Evolutionary conservation across 2,329 filamentous ascomycete genomes (phyloP), one percentile per base, ranked within the genome.

Genomic region (Aureobasidium sp.): DNA sequence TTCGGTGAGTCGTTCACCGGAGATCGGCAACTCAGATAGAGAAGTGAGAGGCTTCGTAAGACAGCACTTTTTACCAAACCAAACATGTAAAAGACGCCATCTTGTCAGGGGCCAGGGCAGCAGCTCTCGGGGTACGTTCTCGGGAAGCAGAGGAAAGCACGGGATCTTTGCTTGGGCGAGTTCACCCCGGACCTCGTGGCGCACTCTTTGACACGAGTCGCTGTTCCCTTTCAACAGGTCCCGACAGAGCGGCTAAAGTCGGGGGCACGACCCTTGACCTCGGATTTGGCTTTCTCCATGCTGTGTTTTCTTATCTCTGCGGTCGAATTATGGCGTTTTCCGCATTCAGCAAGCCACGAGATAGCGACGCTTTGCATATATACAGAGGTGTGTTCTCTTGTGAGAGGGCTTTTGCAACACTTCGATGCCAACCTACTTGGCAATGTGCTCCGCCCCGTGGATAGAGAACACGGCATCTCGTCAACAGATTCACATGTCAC

Each of bases 401-500:
- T 27, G 17, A 46, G 29, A 46, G 8, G 43, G 40, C 8, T n/a
- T 11, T 23, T 31, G 15, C 51, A 45, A 43, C 33, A 35, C 10
- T 6, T 19, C 42, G 25, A 57, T 46, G 53, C 53, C 53, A 57
- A 57, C 15, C 13, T 23, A 7, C 53, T 57, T 57, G 53, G 53
- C 53, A 13, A 57, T 25, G 29, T 35, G 21, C 40, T 58, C 43
- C 43, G 43, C 55, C 54, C 17, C 55, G n/a, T 46, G 33, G 21
- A 31, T n/a, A 21, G 33, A 45, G 13, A 31, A 58, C 33, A 58
- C 55, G 55, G 55, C 55, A 58, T 35, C 33, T 46, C 42, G 25
- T 40, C 43, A 37, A 58, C 33, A 33, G 43, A 47, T 58, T 47
- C 55, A 58, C 55, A 58, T 58, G 55, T 58, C 54, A 31, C 38